Base-by-base conservation (phyloP, 1,139 yeast genomes). In the Pneumocystis wakefieldiae region DNA sequence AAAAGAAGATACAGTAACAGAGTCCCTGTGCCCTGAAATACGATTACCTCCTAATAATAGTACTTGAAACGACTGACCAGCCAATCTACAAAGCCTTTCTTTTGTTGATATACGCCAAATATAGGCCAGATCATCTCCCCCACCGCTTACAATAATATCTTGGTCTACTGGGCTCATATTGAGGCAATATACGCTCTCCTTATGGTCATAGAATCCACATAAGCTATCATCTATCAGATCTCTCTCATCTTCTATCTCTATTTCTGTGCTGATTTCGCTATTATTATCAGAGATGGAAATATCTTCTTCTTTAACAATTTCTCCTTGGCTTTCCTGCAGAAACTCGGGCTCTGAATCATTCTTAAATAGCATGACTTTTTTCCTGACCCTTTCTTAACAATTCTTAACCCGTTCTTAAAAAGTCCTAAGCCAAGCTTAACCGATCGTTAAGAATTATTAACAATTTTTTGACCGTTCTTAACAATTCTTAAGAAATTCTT, bases 161-260 rank as follows among this genome's bases (percentile, higher is more conserved):
- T 96, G 96, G 67, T 89, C 78, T 17, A 80, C 79, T 58, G 97
- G 97, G 72, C 90, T 97, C 28, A 83, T 77, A 64, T 86, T 82
- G 19, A 92, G 79, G 32, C 87, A 80, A 74, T 87, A 92, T 14
- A 92, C 82, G 2, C 95, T 86, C 73, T 90, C 96, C 64, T 81
- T 80, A 72, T 92, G 98, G 70, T 82, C 81, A 72, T 92, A 98
- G 72, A 91, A 92, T 73, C 89, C 92, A 0, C 89, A 79, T 77
- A 86, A 81, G 2, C 97, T 89, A 76, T 92, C 91, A 75, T 92
- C 91, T 61, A 91, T 79, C 83, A 90, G 77, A 71, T 90, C 97
- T 37, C 15, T 59, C 24, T 41, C 35, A 41, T 59, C 62, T 19
- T 36, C 55, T 15, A 48, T 48, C 28, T 48, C 55, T 48, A 48